Evolutionary conservation across 2,329 filamentous ascomycete genomes (phyloP).

Genomic region (Cadophora sp.): DNA sequence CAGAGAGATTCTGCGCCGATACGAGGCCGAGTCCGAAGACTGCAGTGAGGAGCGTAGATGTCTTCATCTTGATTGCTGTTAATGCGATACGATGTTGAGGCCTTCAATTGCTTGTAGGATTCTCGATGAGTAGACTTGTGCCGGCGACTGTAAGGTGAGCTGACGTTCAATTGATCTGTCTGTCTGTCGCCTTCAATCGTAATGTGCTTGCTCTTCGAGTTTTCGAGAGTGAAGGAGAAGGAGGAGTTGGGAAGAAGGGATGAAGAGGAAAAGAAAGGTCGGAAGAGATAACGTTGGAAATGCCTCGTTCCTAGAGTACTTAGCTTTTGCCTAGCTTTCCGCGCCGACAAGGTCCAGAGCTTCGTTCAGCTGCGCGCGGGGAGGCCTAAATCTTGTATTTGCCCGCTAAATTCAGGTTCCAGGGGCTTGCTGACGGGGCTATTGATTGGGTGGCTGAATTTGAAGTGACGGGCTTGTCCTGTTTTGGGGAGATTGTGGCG

Average conservation of each 20-base stretch:
- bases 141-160: too few species aligned
- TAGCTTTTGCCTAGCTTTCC: not conserved
- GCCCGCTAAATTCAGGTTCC: not conserved
- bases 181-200: not conserved
- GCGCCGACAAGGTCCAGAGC: not conserved
- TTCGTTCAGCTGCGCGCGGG: constrained; percentile 8
- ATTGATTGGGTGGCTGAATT: constrained; percentile 6
- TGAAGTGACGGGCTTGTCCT: not conserved
- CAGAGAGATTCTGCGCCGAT: constrained; percentile 48
- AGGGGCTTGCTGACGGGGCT: not conserved
- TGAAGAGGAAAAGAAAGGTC: not conserved
- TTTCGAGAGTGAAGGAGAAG: constrained; percentile 43
- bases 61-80: constrained; percentile 49
- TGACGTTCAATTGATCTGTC: too few species aligned
- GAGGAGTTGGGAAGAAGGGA: not conserved
- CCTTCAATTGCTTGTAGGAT: too few species aligned
- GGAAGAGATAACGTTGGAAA: not conserved
- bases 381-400: not conserved
- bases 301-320: not conserved
- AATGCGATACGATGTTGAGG: not conserved
- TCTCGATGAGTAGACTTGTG: too few species aligned
- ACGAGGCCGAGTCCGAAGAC: constrained; percentile 48
- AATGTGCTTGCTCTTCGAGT: not conserved
- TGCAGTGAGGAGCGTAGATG: constrained; percentile 43
- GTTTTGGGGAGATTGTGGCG: not conserved